phyloP scores from a whole-genome alignment of 257 asterid species.

The Capsicum baccatum region DNA sequence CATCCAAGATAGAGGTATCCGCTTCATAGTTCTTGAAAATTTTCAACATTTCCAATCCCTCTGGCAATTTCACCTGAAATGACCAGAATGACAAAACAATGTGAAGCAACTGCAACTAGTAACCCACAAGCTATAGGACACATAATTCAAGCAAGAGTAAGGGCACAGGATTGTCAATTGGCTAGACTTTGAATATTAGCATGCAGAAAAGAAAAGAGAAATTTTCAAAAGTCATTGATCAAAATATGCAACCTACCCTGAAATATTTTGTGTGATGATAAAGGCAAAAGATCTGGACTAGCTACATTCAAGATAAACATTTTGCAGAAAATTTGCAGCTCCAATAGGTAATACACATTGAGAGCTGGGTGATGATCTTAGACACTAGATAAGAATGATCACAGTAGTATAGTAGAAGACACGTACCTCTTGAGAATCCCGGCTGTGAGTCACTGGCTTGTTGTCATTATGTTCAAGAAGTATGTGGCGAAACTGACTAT shows the following conservation, averaged over 20 bases:
- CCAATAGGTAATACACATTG: constrained; percentile 1
- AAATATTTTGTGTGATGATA: constrained; percentile 1
- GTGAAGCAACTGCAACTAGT: constrained; percentile 9
- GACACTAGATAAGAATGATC: constrained; percentile 12
- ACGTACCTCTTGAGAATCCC: constrained; percentile 97
- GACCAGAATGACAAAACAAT: constrained; percentile 14
- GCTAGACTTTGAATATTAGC: constrained; percentile 22
- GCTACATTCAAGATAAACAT: constrained; percentile 21
- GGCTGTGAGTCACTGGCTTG: constrained; percentile 99
- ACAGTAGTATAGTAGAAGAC: constrained; percentile 29
- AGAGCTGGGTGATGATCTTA: background rate
- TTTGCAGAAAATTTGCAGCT: constrained; percentile 12
- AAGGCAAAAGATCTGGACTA: constrained; percentile 16
- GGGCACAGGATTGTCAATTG: background rate
- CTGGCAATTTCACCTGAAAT: constrained; percentile 85
- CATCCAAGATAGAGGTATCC: constrained; percentile 89
- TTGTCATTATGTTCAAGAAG: constrained; percentile 92
- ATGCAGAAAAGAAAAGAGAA: background rate
- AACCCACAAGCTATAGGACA: constrained; percentile 11
- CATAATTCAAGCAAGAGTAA: background rate
- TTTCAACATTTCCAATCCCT: constrained; percentile 87
- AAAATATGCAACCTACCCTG: background rate
- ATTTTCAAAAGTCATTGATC: constrained; percentile 10
- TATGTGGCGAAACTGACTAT: constrained; percentile 93
- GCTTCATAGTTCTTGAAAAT: constrained; percentile 85